These are phyloP conservation scores for Aspergillus neotritici DNA, from an alignment of 2,329 filamentous ascomycete genomes.

Conservation along the genomic window DNA sequence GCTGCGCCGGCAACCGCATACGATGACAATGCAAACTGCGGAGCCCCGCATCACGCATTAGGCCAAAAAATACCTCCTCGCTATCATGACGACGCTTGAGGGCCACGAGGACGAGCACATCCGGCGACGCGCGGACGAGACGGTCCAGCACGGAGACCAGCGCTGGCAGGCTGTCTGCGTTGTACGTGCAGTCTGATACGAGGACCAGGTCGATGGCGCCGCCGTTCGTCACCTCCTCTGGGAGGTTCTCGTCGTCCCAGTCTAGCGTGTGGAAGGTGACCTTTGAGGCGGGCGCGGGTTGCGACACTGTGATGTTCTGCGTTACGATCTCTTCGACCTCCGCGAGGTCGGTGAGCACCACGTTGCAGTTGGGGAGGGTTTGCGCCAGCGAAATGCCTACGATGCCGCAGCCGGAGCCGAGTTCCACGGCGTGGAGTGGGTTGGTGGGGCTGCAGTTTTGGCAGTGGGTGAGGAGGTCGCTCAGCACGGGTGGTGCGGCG, in stretches of 20 bases:
- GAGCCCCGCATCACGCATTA: constrained; percentile 46
- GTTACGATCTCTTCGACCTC: constrained; percentile 58
- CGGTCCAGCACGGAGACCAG: constrained; percentile 54
- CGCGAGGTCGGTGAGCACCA: constrained; percentile 60
- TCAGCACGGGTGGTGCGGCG: constrained; percentile 21
- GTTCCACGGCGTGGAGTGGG: constrained; percentile 53
- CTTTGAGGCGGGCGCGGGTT: constrained; percentile 38
- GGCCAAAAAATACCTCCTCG: constrained; percentile 60
- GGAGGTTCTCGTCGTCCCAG: constrained; percentile 57
- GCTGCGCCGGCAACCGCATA: constrained; percentile 34
- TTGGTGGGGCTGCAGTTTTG: constrained; percentile 14
- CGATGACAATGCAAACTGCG: constrained; percentile 24
- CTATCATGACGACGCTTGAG: constrained; percentile 64
- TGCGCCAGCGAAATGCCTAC: constrained; percentile 60
- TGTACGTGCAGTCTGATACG: constrained; percentile 69
- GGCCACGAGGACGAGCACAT: constrained; percentile 52
- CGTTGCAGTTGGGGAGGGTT: constrained; percentile 46
- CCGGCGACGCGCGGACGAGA: constrained; percentile 45
- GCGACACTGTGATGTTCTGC: constrained; percentile 48
- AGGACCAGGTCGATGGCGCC: constrained; percentile 54
- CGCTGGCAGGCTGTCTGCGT: constrained; percentile 59
- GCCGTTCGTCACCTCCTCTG: constrained; percentile 31
- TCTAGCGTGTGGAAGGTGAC: constrained; percentile 52
- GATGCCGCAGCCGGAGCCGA: constrained; percentile 64
- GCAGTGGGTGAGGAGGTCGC: constrained; percentile 26